Conservation (phyloP, 1,139 yeast genomes). For the Zygotorulaspora mrakii region DNA sequence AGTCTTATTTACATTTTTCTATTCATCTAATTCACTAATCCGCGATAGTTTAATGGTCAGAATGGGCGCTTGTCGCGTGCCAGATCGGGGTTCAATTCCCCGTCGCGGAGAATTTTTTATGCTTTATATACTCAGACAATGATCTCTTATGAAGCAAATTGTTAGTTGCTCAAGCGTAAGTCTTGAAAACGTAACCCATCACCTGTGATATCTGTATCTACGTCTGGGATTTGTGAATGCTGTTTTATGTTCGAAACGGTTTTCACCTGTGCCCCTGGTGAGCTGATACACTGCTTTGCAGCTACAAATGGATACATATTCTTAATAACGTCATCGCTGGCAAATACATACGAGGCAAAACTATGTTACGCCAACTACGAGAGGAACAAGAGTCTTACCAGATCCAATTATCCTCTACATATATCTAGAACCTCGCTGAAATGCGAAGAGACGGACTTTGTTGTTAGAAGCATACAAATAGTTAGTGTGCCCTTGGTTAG, state of each 20-base stretch:
- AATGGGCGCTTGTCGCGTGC: conserved; percentile 41
- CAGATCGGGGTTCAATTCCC: conserved; percentile 41
- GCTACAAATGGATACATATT: conserved; percentile 11
- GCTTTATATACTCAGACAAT: background rate
- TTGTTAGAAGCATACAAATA: background rate
- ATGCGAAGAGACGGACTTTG: background rate
- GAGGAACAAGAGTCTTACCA: background rate
- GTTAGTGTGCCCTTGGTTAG: conserved; percentile 7
- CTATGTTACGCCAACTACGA: conserved; percentile 9
- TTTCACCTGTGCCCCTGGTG: conserved; percentile 1
- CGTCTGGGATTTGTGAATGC: background rate
- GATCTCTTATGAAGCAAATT: too few relatives aligned
- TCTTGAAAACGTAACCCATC: too few relatives aligned
- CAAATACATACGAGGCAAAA: conserved; percentile 6
- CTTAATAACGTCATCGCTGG: conserved; percentile 13
- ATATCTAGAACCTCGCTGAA: conserved; percentile 1
- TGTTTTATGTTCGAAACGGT: conserved; percentile 2
- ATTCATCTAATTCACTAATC: conserved; percentile 15
- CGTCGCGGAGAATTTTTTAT: conserved; percentile 37
- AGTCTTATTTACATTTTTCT: too few relatives aligned
- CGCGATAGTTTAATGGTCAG: conserved; percentile 40
- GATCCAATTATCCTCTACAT: conserved; percentile 6
- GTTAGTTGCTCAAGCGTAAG: too few relatives aligned
- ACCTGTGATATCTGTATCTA: too few relatives aligned
- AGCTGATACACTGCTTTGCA: conserved; percentile 15